These are phyloP conservation scores for Agmasoma carcini DNA, from an alignment of 371 early-diverging fungal genomes.

Conservation along the genomic window DNA sequence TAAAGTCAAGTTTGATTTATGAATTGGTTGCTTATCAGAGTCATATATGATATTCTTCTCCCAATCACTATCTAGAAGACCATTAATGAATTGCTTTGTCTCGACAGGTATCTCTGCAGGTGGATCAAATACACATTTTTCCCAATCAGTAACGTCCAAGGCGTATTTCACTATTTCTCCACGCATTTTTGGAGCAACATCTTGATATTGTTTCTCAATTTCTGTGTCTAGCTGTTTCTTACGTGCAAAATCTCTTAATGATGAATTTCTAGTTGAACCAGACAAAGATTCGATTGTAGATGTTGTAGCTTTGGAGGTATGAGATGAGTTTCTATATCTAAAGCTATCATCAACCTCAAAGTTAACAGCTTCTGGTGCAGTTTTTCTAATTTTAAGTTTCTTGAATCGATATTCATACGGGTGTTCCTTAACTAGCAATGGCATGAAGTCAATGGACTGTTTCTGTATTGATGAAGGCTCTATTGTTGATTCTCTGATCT, in stretches of 20 bases:
- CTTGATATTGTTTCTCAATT: constrained; percentile 17
- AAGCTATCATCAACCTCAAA: constrained; percentile 51
- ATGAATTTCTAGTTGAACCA: constrained; percentile 18
- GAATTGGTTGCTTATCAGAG: constrained; percentile 16
- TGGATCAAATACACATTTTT: constrained; percentile 30
- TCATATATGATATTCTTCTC: constrained; percentile 51
- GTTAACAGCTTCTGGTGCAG: constrained; percentile 32
- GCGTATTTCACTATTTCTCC: constrained; percentile 25
- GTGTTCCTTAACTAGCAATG: constrained; percentile 29
- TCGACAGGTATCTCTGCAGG: not conserved
- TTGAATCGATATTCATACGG: constrained; percentile 51
- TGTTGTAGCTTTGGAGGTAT: constrained; percentile 21
- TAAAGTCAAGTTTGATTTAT: constrained; percentile 37
- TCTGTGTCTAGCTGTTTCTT: constrained; percentile 40
- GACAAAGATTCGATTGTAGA: constrained; percentile 29
- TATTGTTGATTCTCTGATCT: no score
- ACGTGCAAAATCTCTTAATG: constrained; percentile 32
- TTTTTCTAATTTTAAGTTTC: constrained; percentile 40
- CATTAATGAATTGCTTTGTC: constrained; percentile 42
- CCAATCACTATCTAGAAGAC: constrained; percentile 50
- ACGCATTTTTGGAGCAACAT: constrained; percentile 6
- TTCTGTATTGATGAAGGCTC: not conserved
- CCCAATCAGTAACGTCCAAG: constrained; percentile 53
- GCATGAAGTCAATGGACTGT: constrained; percentile 22
- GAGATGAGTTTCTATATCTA: constrained; percentile 39